phyloP scores from a whole-genome alignment of 1,139 yeast genomes.

The Kodamaea derodonti region DNA sequence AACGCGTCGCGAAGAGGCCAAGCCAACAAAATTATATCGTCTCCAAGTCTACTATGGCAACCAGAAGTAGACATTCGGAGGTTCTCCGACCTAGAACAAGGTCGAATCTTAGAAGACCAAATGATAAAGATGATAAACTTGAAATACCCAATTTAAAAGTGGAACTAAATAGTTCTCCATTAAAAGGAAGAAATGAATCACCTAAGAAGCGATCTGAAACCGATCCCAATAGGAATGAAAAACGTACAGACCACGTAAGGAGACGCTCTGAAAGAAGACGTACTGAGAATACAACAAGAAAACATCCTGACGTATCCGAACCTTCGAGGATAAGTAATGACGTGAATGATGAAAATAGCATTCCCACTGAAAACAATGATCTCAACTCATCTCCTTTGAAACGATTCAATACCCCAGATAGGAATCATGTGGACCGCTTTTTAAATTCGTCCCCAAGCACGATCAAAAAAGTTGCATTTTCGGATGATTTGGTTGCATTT shows the following conservation, averaged over 20 bases:
- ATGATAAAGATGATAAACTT: not conserved
- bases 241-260: too few species aligned
- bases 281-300: too few species aligned
- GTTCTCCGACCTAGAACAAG: not conserved
- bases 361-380: constrained; percentile 2
- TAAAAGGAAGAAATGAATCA: not conserved
- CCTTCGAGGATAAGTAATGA: too few species aligned
- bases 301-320: too few species aligned
- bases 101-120: constrained; percentile 1
- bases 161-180: not conserved
- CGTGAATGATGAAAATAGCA: too few species aligned
- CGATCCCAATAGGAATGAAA: too few species aligned
- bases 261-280: too few species aligned
- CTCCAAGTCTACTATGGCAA: not conserved
- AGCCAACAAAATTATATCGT: not conserved
- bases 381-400: constrained; percentile 24
- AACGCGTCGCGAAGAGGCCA: not conserved
- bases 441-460: constrained; percentile 24
- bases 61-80: not conserved
- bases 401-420: not conserved
- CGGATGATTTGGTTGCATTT: constrained; percentile 36
- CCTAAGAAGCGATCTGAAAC: too few species aligned
- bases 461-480: constrained; percentile 20
- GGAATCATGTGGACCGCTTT: constrained; percentile 3
- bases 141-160: not conserved